These are phyloP conservation scores for Penicillium sp. DNA, from an alignment of 2,329 filamentous ascomycete species.

Conservation along the genomic window DNA sequence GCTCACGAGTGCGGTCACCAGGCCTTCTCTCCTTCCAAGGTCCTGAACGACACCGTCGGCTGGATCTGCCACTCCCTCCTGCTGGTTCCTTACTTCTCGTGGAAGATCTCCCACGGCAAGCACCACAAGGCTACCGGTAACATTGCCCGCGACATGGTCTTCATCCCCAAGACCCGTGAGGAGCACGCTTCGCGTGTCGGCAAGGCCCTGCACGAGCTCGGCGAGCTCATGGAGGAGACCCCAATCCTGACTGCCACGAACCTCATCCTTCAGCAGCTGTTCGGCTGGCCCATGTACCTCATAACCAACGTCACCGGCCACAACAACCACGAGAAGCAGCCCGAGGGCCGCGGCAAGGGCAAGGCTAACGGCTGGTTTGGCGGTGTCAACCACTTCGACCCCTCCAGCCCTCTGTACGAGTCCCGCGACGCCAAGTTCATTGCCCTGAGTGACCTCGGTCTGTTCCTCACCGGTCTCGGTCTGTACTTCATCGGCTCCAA, in stretches of 20 bases:
- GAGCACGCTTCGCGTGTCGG: slow-evolving; percentile 74
- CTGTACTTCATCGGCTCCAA: slow-evolving; percentile 70
- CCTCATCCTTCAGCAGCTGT: slow-evolving; percentile 79
- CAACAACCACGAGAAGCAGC: slow-evolving; percentile 87
- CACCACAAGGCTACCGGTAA: slow-evolving; percentile 99
- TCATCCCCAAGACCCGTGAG: slow-evolving; percentile 88
- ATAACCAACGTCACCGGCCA: slow-evolving; percentile 91
- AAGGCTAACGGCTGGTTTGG: slow-evolving; percentile 78
- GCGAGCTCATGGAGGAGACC: slow-evolving; percentile 91
- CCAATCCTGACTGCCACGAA: slow-evolving; percentile 74
- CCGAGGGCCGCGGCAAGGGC: slow-evolving; percentile 88
- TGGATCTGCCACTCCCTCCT: slow-evolving; percentile 87
- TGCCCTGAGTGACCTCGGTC: slow-evolving; percentile 78
- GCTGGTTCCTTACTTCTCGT: slow-evolving; percentile 96
- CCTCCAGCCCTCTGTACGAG: slow-evolving; percentile 85
- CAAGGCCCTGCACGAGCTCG: slow-evolving; percentile 72
- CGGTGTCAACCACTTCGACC: slow-evolving; percentile 94
- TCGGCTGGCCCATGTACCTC: slow-evolving; percentile 92
- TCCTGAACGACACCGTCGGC: slow-evolving; percentile 86
- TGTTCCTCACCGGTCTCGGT: slow-evolving; percentile 60
- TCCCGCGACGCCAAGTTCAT: slow-evolving; percentile 86
- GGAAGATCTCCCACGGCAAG: slow-evolving; percentile 99
- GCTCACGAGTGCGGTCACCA: slow-evolving; percentile 98
- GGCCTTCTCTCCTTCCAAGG: slow-evolving; percentile 89
- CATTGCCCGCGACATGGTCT: slow-evolving; percentile 98